Evolutionary conservation across 108 stramenopile species (phyloP).

Genomic region (Skeletonema potamos): DNA sequence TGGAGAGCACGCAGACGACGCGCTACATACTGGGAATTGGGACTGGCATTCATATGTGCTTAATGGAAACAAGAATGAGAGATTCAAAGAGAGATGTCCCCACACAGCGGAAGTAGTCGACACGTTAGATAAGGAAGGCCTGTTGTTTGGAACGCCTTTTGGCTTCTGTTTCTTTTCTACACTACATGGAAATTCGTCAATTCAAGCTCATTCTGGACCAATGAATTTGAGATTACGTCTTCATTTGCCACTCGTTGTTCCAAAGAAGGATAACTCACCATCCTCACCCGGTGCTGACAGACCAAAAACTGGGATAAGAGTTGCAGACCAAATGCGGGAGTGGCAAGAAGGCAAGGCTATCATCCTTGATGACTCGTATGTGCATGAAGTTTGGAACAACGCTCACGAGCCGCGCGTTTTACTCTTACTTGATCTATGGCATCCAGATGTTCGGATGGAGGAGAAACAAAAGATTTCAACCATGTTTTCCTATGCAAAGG

Average conservation of each 20-base stretch:
- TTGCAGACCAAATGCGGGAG: slow-evolving; percentile 69
- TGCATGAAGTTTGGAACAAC: slow-evolving; percentile 98
- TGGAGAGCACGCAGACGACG: slow-evolving; percentile 42
- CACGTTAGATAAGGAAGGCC: slow-evolving; percentile 33
- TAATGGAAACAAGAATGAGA: slow-evolving; percentile 61
- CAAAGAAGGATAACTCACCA: slow-evolving; percentile 28
- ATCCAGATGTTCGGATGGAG: slow-evolving; percentile 74
- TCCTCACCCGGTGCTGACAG: not conserved
- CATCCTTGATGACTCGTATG: slow-evolving; percentile 95
- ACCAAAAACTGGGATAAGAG: slow-evolving; percentile 83
- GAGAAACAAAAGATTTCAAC: slow-evolving; percentile 67
- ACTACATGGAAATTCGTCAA: slow-evolving; percentile 58
- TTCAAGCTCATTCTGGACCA: slow-evolving; percentile 88
- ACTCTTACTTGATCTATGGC: slow-evolving; percentile 87
- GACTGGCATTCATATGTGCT: slow-evolving; percentile 90
- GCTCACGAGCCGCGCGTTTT: slow-evolving; percentile 69
- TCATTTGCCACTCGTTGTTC: slow-evolving; percentile 94
- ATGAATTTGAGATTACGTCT: slow-evolving; percentile 94
- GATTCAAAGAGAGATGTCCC: slow-evolving; percentile 72
- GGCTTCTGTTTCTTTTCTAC: slow-evolving; percentile 90
- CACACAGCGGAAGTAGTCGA: slow-evolving; percentile 67
- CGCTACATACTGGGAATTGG: slow-evolving; percentile 65
- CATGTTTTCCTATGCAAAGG: slow-evolving; percentile 75
- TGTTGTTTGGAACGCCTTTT: slow-evolving; percentile 75
- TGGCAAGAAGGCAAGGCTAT: slow-evolving; percentile 88